Conservation (phyloP, 208 protist species). For the Trypanosoma brucei region DNA sequence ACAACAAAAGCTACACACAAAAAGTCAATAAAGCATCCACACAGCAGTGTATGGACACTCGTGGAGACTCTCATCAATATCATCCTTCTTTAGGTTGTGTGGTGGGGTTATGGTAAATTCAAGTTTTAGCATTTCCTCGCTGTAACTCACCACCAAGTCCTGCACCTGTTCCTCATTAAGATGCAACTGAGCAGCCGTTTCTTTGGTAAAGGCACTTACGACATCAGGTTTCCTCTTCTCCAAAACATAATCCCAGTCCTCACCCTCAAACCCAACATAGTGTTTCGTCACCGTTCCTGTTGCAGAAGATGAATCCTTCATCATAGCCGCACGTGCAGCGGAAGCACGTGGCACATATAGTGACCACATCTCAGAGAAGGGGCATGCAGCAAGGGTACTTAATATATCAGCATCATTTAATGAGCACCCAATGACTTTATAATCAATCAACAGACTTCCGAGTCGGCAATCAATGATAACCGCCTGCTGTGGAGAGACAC, state of each 20-base stretch:
- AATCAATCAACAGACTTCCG: slow-evolving; percentile 29
- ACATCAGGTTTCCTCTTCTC: not conserved
- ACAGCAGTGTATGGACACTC: not conserved
- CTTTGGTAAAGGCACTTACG: too few relatives aligned
- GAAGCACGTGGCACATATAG: not conserved
- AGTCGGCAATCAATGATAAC: not conserved
- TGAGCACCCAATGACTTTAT: slow-evolving; percentile 3
- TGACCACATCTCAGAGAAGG: slow-evolving; percentile 9
- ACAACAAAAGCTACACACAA: not conserved
- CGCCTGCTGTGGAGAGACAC: slow-evolving; percentile 27
- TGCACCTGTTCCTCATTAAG: too few relatives aligned
- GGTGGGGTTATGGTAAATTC: too few relatives aligned
- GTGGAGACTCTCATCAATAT: not conserved
- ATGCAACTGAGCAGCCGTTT: too few relatives aligned
- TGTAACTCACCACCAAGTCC: too few relatives aligned
- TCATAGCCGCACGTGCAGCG: slow-evolving; percentile 1
- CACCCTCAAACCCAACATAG: too few relatives aligned
- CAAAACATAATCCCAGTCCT: too few relatives aligned
- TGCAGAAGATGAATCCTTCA: slow-evolving; percentile 12
- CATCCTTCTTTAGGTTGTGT: too few relatives aligned
- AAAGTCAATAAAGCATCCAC: not conserved
- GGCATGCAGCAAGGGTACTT: not conserved
- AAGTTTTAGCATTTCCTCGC: too few relatives aligned
- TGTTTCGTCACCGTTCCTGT: too few relatives aligned
- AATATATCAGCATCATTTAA: not conserved